phyloP scores from a whole-genome alignment of 768 basidiomycete species.

The Sporobolomyces pararoseus region DNA sequence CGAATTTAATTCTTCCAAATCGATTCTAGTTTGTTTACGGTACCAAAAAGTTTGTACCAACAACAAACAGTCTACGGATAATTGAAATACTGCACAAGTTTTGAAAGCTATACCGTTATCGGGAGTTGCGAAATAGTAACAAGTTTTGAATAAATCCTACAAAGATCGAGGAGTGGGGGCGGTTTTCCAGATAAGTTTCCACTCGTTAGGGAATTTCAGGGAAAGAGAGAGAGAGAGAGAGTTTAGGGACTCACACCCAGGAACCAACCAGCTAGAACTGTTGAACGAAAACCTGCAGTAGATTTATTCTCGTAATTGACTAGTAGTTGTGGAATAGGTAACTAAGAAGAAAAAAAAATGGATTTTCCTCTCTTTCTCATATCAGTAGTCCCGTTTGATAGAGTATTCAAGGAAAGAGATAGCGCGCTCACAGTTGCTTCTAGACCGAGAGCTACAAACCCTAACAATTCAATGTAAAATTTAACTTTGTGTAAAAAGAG shows the following conservation, averaged over 20 bases:
- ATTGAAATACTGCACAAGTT: constrained; percentile 41
- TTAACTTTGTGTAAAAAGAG: constrained; percentile 32
- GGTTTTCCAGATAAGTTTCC: not conserved
- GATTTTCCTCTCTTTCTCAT: not conserved
- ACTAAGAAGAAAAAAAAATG: constrained; percentile 6
- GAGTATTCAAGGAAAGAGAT: not conserved
- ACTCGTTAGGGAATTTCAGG: not conserved
- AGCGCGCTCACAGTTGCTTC: constrained; percentile 38
- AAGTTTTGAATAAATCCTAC: constrained; percentile 31
- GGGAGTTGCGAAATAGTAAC: constrained; percentile 39
- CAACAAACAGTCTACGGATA: constrained; percentile 34
- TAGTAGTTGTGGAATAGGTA: constrained; percentile 41
- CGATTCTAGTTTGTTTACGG: constrained; percentile 31
- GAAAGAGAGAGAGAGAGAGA: no score
- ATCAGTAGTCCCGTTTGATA: no score
- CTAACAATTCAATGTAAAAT: constrained; percentile 37
- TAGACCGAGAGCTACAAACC: constrained; percentile 40
- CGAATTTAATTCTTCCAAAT: not conserved
- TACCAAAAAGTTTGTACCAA: constrained; percentile 37
- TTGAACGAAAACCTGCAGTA: constrained; percentile 38
- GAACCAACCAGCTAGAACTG: constrained; percentile 39
- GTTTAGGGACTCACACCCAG: constrained; percentile 15
- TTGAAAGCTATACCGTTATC: constrained; percentile 40
- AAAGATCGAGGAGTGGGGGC: no score
- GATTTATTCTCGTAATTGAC: constrained; percentile 40